These are phyloP conservation scores for Hypoxylon fuscum DNA, from an alignment of 495 filamentous ascomycete species.

Conservation along the genomic window DNA sequence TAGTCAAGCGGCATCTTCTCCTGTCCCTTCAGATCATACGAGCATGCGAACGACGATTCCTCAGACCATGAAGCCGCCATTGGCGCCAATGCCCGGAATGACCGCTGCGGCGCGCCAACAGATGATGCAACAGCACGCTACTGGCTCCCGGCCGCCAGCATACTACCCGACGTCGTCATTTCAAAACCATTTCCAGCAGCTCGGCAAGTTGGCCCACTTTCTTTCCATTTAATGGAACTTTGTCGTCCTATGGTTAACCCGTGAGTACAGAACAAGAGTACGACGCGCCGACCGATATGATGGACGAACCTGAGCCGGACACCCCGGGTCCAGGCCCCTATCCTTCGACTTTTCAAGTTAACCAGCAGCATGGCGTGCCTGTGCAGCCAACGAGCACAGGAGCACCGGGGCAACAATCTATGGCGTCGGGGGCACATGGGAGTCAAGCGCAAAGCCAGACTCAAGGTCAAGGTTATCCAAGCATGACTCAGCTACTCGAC, in stretches of 20 bases:
- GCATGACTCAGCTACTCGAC: conserved; percentile 77
- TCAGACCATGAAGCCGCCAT: conserved; percentile 51
- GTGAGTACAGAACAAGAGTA: conserved; percentile 97
- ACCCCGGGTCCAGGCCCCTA: conserved; percentile 76
- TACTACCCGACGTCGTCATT: conserved; percentile 84
- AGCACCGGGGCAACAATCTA: conserved; percentile 48
- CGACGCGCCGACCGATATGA: conserved; percentile 93
- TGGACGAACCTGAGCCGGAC: conserved; percentile 81
- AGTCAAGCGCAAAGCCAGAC: conserved; percentile 50
- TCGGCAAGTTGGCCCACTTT: conserved; percentile 86
- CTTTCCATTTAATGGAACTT: conserved; percentile 69
- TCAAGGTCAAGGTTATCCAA: conserved; percentile 57
- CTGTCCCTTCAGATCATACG: conserved; percentile 65
- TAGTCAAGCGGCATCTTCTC: conserved; percentile 75
- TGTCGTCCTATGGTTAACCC: conserved; percentile 84
- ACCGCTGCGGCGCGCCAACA: conserved; percentile 48
- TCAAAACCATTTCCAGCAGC: conserved; percentile 94
- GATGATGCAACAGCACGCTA: conserved; percentile 48
- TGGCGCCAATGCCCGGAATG: conserved; percentile 57
- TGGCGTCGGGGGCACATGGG: conserved; percentile 37
- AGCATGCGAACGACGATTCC: conserved; percentile 52
- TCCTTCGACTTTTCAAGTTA: conserved; percentile 50
- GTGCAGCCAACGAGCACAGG: conserved; percentile 53
- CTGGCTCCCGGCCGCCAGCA: conserved; percentile 48
- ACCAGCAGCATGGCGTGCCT: conserved; percentile 49